Conservation (phyloP, 352 stramenopile genomes). For the Blastocystis sp. region DNA sequence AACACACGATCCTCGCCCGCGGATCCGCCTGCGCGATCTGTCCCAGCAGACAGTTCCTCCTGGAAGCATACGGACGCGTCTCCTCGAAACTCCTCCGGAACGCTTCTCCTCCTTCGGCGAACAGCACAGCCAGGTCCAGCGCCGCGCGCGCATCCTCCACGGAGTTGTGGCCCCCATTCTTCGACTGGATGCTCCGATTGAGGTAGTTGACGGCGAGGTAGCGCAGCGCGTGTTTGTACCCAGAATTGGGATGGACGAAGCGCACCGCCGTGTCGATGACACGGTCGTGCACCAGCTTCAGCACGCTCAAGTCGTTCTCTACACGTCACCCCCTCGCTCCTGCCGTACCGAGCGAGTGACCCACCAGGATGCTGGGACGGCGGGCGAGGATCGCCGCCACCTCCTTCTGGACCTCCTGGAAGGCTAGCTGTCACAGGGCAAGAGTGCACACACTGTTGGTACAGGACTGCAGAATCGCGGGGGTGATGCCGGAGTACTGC, state of each 20-base stretch:
- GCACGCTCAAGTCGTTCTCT: conserved; percentile 53
- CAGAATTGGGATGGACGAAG: conserved; percentile 30
- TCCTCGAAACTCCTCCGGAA: conserved; percentile 2
- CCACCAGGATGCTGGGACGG: conserved; percentile 38
- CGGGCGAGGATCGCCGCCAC: neutral
- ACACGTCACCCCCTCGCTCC: neutral
- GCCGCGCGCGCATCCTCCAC: conserved; percentile 37
- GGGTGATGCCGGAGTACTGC: conserved; percentile 33
- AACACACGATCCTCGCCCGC: conserved; percentile 3
- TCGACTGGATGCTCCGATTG: conserved; percentile 19
- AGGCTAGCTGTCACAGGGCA: neutral
- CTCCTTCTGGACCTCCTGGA: conserved; percentile 3
- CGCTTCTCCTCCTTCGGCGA: neutral
- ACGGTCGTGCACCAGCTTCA: conserved; percentile 26
- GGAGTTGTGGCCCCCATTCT: conserved; percentile 17
- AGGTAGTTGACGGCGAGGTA: conserved; percentile 33
- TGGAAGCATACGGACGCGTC: neutral
- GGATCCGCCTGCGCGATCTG: conserved; percentile 53
- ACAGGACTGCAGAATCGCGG: conserved; percentile 6
- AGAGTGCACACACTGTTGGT: neutral
- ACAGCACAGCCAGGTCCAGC: conserved; percentile 30
- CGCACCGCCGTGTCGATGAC: conserved; percentile 62
- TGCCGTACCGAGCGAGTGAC: conserved; percentile 9
- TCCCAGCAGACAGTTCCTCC: conserved; percentile 11
- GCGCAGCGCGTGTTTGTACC: conserved; percentile 36